These are phyloP conservation scores for Populus trichocarpa DNA, from an alignment of 441 rosid species.

Conservation along the genomic window DNA sequence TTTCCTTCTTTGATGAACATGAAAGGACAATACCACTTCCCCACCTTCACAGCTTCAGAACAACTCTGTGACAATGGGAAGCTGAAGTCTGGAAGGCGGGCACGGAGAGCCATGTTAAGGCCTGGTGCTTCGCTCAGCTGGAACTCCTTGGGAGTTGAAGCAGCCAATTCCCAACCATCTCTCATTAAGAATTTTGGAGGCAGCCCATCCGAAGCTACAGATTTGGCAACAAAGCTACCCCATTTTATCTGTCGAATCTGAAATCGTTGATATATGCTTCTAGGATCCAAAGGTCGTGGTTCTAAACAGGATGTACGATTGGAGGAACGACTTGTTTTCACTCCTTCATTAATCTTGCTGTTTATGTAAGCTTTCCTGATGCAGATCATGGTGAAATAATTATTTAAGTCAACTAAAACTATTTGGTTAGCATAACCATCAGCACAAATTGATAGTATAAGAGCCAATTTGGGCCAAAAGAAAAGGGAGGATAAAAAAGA, in stretches of 20 bases:
- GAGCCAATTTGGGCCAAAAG: too few species aligned
- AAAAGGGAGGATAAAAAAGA: not conserved
- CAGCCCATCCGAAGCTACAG: slow-evolving; percentile 38
- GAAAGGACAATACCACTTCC: slow-evolving; percentile 67
- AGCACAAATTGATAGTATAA: too few species aligned
- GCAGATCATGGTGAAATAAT: not conserved
- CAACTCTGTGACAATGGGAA: slow-evolving; percentile 17
- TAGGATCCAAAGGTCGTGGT: slow-evolving; percentile 35
- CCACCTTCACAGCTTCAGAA: slow-evolving; percentile 29
- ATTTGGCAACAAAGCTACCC: slow-evolving; percentile 35
- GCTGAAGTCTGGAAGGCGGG: slow-evolving; percentile 34
- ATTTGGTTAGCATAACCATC: too few species aligned
- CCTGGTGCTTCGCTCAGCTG: slow-evolving; percentile 49
- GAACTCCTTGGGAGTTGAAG: slow-evolving; percentile 30
- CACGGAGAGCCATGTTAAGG: slow-evolving; percentile 31
- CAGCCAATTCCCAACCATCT: slow-evolving; percentile 38
- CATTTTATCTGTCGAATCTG: slow-evolving; percentile 21
- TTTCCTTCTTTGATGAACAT: slow-evolving; percentile 49
- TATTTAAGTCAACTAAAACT: not conserved
- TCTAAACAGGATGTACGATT: slow-evolving; percentile 25
- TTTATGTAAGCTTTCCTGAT: slow-evolving; percentile 39
- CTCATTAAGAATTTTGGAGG: slow-evolving; percentile 57
- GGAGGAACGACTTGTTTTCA: slow-evolving; percentile 40
- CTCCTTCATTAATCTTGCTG: slow-evolving; percentile 43
- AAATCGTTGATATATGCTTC: slow-evolving; percentile 44